Conservation (phyloP, 2,329 filamentous ascomycete species). For the Alternaria atra region DNA sequence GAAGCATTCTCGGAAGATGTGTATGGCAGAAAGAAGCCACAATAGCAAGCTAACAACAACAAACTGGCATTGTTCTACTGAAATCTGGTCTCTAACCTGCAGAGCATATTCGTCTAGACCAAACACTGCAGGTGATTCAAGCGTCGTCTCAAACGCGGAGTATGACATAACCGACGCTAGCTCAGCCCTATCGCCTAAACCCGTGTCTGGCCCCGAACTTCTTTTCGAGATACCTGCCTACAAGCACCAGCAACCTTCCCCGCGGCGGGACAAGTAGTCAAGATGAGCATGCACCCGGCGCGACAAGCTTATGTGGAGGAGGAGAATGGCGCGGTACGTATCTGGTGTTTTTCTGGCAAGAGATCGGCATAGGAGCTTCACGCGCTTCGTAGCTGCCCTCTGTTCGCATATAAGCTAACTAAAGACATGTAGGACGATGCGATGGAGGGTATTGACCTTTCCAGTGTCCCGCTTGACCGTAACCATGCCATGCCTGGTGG, state of each 20-base stretch:
- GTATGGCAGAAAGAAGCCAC: neutral
- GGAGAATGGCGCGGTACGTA: constrained; percentile 70
- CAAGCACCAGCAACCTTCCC: constrained; percentile 21
- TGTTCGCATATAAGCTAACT: constrained; percentile 17
- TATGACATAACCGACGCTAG: constrained; percentile 41
- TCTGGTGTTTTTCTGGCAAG: neutral
- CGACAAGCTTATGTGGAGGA: constrained; percentile 96
- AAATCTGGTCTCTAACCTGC: constrained; percentile 21
- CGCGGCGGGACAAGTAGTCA: constrained; percentile 27
- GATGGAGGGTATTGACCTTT: constrained; percentile 67
- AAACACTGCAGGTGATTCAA: constrained; percentile 18
- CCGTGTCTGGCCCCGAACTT: constrained; percentile 29
- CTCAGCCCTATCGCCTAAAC: constrained; percentile 40
- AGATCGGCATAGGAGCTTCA: constrained; percentile 33
- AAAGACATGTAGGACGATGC: constrained; percentile 57
- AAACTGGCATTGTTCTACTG: constrained; percentile 3
- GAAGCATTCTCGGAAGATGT: constrained; percentile 23
- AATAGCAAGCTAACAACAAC: neutral
- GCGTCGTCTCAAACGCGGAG: constrained; percentile 24
- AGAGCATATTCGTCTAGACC: constrained; percentile 11
- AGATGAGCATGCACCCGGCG: constrained; percentile 78
- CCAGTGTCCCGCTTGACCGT: constrained; percentile 74
- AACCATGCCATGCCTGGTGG: constrained; percentile 84
- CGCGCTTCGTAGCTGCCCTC: constrained; percentile 12
- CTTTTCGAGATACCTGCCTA: constrained; percentile 25